Evolutionary conservation across 2,329 filamentous ascomycete species (phyloP).

Genomic region (Aspergillus intermedius): DNA sequence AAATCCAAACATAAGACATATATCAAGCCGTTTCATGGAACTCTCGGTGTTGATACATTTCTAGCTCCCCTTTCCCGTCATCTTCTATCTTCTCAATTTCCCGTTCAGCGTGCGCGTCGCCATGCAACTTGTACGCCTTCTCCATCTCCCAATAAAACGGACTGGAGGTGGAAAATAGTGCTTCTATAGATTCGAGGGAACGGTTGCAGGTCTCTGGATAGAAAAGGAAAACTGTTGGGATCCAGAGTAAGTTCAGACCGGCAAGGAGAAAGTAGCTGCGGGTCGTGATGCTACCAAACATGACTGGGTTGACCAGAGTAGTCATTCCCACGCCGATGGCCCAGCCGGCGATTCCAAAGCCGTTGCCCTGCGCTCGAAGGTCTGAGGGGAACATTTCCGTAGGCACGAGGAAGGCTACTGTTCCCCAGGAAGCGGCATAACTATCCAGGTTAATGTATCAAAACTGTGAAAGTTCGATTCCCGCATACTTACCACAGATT

Average conservation of each 20-base stretch:
- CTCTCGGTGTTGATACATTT: background rate
- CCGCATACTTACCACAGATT: constrained; percentile 16
- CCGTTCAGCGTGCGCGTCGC: constrained; percentile 11
- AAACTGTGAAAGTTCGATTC: background rate
- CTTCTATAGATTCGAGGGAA: constrained; percentile 48
- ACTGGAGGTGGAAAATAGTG: constrained; percentile 44
- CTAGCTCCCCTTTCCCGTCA: background rate
- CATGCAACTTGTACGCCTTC: constrained; percentile 29
- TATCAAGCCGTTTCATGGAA: background rate
- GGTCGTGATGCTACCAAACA: constrained; percentile 43
- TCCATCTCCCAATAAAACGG: constrained; percentile 44
- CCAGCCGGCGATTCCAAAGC: constrained; percentile 55
- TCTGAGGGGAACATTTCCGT: constrained; percentile 54
- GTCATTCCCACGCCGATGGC: constrained; percentile 53
- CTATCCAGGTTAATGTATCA: constrained; percentile 3
- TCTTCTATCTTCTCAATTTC: background rate
- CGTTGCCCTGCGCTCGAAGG: constrained; percentile 54
- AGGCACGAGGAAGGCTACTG: constrained; percentile 46
- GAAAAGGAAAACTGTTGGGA: constrained; percentile 47
- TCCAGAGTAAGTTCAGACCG: constrained; percentile 46
- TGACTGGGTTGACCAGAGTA: constrained; percentile 46
- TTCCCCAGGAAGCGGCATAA: constrained; percentile 48
- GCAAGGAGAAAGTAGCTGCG: constrained; percentile 50
- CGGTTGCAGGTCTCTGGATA: constrained; percentile 49
- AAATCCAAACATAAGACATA: background rate